A percentile compares a stretch with the other conserved stretches of the same genome.
Conservation (phyloP, 164 flowering plant genomes). For the Tinospora cordifolia region DNA sequence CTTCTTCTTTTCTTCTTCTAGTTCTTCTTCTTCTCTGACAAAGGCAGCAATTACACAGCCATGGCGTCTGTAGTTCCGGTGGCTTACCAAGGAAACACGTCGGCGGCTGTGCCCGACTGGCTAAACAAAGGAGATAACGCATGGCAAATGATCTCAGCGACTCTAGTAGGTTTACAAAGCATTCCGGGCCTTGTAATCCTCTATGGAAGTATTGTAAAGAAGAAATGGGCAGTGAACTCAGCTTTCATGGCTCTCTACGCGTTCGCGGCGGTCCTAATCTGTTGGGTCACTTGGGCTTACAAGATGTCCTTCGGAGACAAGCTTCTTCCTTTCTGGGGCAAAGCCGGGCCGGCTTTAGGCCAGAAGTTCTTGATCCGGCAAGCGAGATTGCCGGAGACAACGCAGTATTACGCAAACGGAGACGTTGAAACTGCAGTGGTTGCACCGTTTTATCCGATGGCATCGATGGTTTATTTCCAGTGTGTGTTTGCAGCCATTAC, state of each 20-base stretch:
- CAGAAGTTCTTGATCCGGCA: slow-evolving; percentile 12
- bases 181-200: slow-evolving; percentile 15
- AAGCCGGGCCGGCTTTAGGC: slow-evolving; percentile 11
- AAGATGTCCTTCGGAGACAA: slow-evolving; percentile 15
- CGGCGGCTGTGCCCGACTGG: slow-evolving; percentile 15
- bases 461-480: slow-evolving; percentile 14
- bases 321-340: slow-evolving; percentile 18
- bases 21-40: too few relatives aligned
- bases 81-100: slow-evolving; percentile 8
- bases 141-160: slow-evolving; percentile 16
- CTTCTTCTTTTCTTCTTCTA: too few relatives aligned
- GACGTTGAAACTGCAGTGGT: slow-evolving; percentile 2
- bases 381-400: slow-evolving; percentile 13
- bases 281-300: slow-evolving; percentile 17
- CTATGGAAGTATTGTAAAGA: slow-evolving; percentile 14
- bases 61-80: slow-evolving; percentile 8
- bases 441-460: slow-evolving; percentile 15
- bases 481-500: slow-evolving; percentile 11
- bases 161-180: slow-evolving; percentile 13
- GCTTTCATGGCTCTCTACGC: slow-evolving; percentile 19
- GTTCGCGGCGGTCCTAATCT: slow-evolving; percentile 13
- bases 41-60: too few relatives aligned
- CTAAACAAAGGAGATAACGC: slow-evolving; percentile 19
- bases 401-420: slow-evolving; percentile 5
- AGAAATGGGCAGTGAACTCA: slow-evolving; percentile 17